Percentiles rank a stretch among this genome's conserved stretches.
Conservation (phyloP, 2,329 filamentous ascomycete species). For the Pseudonectria foliicola region DNA sequence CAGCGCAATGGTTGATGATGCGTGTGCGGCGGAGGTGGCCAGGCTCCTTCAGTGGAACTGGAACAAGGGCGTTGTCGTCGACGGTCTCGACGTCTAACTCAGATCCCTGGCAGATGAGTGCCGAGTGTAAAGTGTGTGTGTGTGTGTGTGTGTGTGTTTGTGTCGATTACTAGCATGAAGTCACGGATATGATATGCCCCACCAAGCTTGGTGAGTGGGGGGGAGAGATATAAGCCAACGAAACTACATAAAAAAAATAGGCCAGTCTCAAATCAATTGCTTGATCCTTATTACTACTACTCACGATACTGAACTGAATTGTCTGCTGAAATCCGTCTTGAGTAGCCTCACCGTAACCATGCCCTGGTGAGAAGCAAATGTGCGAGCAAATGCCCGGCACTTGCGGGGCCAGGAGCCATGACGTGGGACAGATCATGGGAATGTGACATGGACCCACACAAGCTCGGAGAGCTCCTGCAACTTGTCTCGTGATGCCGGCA, state of each 20-base stretch:
- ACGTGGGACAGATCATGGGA: too few relatives aligned
- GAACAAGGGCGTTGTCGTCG: slow-evolving; percentile 78
- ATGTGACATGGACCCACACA: slow-evolving; percentile 16
- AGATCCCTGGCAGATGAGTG: slow-evolving; percentile 24
- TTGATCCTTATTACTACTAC: too few relatives aligned
- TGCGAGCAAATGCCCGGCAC: too few relatives aligned
- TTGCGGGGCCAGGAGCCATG: too few relatives aligned
- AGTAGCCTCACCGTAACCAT: slow-evolving; percentile 14
- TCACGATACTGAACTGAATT: not conserved
- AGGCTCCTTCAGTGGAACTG: slow-evolving; percentile 74
- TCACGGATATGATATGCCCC: too few relatives aligned
- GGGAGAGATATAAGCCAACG: slow-evolving; percentile 14
- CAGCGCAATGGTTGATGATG: slow-evolving; percentile 72
- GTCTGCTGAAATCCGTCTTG: not conserved
- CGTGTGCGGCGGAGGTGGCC: slow-evolving; percentile 68
- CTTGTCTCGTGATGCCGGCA: slow-evolving; percentile 14
- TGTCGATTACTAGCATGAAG: slow-evolving; percentile 12
- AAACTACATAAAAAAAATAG: slow-evolving; percentile 22
- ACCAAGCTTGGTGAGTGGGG: too few relatives aligned
- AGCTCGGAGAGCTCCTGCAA: slow-evolving; percentile 20
- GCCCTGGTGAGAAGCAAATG: too few relatives aligned
- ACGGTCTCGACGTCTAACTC: slow-evolving; percentile 82
- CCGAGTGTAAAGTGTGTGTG: slow-evolving; percentile 19
- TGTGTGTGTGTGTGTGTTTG: slow-evolving; percentile 15
- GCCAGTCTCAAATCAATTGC: slow-evolving; percentile 23